Base-by-base conservation (phyloP, 768 basidiomycete species). In the Tricholoma terreum region DNA sequence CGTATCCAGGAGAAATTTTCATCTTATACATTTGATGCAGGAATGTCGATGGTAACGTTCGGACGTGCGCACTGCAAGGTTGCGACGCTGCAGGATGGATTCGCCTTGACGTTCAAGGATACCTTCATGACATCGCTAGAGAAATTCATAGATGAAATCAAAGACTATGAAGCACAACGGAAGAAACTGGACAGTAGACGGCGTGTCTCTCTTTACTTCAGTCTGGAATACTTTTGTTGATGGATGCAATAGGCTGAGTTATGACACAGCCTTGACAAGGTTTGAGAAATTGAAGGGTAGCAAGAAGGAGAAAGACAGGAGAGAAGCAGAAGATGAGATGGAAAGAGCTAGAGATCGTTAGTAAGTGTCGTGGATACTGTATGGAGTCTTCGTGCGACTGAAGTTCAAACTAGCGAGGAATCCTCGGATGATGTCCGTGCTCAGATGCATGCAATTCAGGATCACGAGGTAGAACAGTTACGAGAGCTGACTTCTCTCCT, bases 181-280 rank as follows among this genome's bases (percentile, higher is more conserved):
- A 96, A 94, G 81, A 95, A 94, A 68, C 72, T 95, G 14, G 93
- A 96, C 56, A 92, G 88, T 52, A 77, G 92, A 65, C 80, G 91
- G 92, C 90, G 58, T 51, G 77, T 68, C 49, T 31, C 14, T 15
- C 60, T 36, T 48, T 8, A 43, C 24, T 21, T 38, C 8, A 17
- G 52, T 14, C 8, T 0, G 42, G n/a, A 21, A 43, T 10, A 33
- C 33, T 1, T 42, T 33, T 43, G 15, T 22, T 61, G 50, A 55
- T 54, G 17, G 6, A 27, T 22, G 42, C 51, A 24, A 12, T 48
- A 94, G 94, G 65, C 70, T 90, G 56, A 85, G 86, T 55, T 86
- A 85, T 35, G 94, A 96, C 61, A 84, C 92, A 1, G 89, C 91
- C 3, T 71, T 81, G 4, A 77, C 80, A 34, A 92, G 91, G 63